These are phyloP conservation scores for Euphrasia confusa DNA, from an alignment of 257 asterid genomes.

Conservation along the genomic window DNA sequence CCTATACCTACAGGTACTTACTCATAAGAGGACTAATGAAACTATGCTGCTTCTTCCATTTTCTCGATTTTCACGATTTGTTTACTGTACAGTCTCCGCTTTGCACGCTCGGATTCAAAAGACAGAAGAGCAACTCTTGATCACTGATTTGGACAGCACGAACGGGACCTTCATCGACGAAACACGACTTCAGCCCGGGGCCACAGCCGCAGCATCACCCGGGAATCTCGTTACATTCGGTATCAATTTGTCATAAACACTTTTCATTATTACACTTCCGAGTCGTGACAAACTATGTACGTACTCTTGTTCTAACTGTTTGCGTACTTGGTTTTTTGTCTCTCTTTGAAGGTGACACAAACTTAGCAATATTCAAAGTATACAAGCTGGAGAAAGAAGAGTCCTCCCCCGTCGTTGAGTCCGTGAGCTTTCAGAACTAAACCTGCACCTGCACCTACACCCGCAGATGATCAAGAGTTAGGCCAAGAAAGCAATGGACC, in stretches of 20 bases:
- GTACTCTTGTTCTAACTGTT: background rate
- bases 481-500: background rate
- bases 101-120: slow-evolving; percentile 55
- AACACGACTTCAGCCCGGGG: slow-evolving; percentile 57
- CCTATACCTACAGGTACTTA: slow-evolving; percentile 45
- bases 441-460: background rate
- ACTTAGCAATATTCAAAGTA: slow-evolving; percentile 55
- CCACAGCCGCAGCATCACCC: slow-evolving; percentile 42
- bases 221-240: slow-evolving; percentile 58
- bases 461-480: slow-evolving; percentile 13
- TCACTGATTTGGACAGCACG: slow-evolving; percentile 68
- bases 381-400: slow-evolving; percentile 39
- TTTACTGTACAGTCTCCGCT: slow-evolving; percentile 36
- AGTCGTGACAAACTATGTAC: too few species aligned
- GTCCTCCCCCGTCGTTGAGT: slow-evolving; percentile 1
- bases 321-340: background rate
- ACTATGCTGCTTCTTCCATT: background rate
- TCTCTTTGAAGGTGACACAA: slow-evolving; percentile 39
- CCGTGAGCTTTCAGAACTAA: slow-evolving; percentile 23
- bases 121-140: slow-evolving; percentile 42
- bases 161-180: slow-evolving; percentile 65
- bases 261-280: too few species aligned
- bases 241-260: slow-evolving; percentile 20
- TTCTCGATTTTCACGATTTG: background rate
- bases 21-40: too few species aligned